Evolutionary conservation across 768 basidiomycete genomes (phyloP).

Genomic region (Chlorophyllum brunneum): DNA sequence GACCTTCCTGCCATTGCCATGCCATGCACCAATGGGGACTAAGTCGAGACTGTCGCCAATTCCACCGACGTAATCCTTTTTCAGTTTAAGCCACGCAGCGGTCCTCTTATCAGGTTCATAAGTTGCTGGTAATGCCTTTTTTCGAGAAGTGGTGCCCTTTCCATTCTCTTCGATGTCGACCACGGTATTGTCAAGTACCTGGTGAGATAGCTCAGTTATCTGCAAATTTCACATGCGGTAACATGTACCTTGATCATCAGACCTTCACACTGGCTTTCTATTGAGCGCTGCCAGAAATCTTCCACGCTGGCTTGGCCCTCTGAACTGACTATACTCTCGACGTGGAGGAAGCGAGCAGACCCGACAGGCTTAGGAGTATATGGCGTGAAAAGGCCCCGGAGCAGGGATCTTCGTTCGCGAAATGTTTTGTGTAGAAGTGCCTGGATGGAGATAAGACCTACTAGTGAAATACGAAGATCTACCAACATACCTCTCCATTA

Average conservation of each 20-base stretch:
- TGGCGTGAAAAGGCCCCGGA: slow-evolving; percentile 61
- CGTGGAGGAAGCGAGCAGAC: slow-evolving; percentile 66
- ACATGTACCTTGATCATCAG: slow-evolving; percentile 81
- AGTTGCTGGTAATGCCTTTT: slow-evolving; percentile 75
- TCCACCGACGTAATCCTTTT: slow-evolving; percentile 86
- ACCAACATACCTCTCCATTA: slow-evolving; percentile 62
- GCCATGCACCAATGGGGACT: slow-evolving; percentile 79
- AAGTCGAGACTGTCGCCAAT: slow-evolving; percentile 74
- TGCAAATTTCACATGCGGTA: not conserved
- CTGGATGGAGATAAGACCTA: slow-evolving; percentile 32
- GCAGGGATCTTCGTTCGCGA: slow-evolving; percentile 61
- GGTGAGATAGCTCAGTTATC: not conserved
- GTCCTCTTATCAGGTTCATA: slow-evolving; percentile 91
- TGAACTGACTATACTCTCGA: slow-evolving; percentile 66
- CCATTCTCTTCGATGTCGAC: slow-evolving; percentile 24
- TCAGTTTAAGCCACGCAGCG: slow-evolving; percentile 86
- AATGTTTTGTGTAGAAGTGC: slow-evolving; percentile 65
- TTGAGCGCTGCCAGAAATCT: slow-evolving; percentile 71
- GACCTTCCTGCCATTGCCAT: slow-evolving; percentile 86
- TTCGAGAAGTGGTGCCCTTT: slow-evolving; percentile 32
- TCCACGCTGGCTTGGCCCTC: slow-evolving; percentile 60
- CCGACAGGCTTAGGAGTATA: slow-evolving; percentile 37
- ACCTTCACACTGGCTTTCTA: slow-evolving; percentile 83
- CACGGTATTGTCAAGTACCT: slow-evolving; percentile 65
- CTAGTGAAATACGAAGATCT: slow-evolving; percentile 2